Evolutionary conservation across 768 basidiomycete species (phyloP).

Genomic region (Termitomyces sp.): DNA sequence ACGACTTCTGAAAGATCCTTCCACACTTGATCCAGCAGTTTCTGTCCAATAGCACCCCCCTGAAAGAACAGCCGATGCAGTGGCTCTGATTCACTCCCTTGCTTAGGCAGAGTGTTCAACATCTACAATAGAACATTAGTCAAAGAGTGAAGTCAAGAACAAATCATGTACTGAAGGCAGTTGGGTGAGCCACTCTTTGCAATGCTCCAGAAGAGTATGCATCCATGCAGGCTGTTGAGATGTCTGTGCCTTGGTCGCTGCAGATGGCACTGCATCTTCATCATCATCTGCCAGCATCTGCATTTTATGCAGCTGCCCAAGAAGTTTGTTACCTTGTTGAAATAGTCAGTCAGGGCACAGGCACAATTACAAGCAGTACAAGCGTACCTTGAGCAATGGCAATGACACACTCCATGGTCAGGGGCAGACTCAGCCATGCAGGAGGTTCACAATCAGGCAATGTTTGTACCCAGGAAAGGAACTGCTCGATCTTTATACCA

Average conservation of each 20-base stretch:
- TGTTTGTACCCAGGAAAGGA: slow-evolving; percentile 83
- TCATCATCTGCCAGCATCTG: slow-evolving; percentile 84
- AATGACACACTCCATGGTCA: slow-evolving; percentile 88
- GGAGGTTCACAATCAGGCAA: slow-evolving; percentile 94
- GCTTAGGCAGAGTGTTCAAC: slow-evolving; percentile 62
- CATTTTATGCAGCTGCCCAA: slow-evolving; percentile 92
- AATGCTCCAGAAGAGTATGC: slow-evolving; percentile 76
- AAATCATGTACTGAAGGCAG: slow-evolving; percentile 63
- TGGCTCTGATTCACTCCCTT: slow-evolving; percentile 74
- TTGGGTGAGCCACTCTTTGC: slow-evolving; percentile 76
- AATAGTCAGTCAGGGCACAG: slow-evolving; percentile 6
- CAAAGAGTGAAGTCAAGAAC: slow-evolving; percentile 11
- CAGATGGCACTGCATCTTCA: slow-evolving; percentile 51
- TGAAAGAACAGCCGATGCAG: slow-evolving; percentile 86
- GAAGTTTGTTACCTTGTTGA: slow-evolving; percentile 67
- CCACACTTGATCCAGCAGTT: slow-evolving; percentile 74
- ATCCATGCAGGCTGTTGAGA: slow-evolving; percentile 93
- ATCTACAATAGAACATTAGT: slow-evolving; percentile 34
- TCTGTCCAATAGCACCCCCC: slow-evolving; percentile 78
- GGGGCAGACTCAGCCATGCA: slow-evolving; percentile 90
- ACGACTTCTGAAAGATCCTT: slow-evolving; percentile 80
- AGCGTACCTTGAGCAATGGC: slow-evolving; percentile 82
- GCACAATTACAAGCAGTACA: background rate
- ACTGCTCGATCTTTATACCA: slow-evolving; percentile 89
- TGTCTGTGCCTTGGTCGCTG: slow-evolving; percentile 59